Evolutionary conservation across 1,139 yeast species (phyloP), one percentile per base, ranked within the genome.

Genomic region (Candida freyschussii): DNA sequence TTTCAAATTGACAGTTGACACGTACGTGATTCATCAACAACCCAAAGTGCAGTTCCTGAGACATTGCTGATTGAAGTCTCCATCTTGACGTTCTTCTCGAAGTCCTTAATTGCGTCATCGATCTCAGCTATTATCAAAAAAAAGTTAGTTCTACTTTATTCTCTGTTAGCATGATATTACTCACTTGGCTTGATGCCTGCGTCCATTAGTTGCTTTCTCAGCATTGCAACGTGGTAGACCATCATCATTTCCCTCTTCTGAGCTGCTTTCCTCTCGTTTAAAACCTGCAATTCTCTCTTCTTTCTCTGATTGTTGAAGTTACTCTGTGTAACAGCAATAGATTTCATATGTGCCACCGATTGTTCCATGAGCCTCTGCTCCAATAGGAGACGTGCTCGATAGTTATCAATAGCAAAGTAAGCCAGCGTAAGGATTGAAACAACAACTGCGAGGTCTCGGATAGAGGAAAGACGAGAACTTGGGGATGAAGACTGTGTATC

Each of bases 191-290:
- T 67, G 8, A 67, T 42, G 0, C 79, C 80, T 5, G 55, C 47
- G 8, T 76, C 79, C 6, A 55, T 40, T 35, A 79, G 58, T 51
- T 78, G 85, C 45, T 75, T 65, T 33, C 82, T 60, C 24, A 79
- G 58, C 50, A 78, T 56, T 1, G 83, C 84, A 26, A 79, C 64
- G 50, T 79, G 86, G 48, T 78, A 57, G 7, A 73, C 67, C 79
- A 78, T 71, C 51, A 72, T 74, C 63, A 69, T 70, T 47, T 67
- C 67, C 35, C 81, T 64, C 44, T 69, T 73, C 29, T 68, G 72
- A 27, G 53, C 57, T 29, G 61, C 69, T 48, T 61, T 65, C 34
- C 72, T 60, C 53, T 69, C 80, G 48, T 64, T 67, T 40, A 68
- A 49, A 29, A 59, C 60, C 49, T 62, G 74, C 20, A 65, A 44